Evolutionary conservation across 768 basidiomycete genomes (phyloP), one percentile per base, ranked within the genome.

Genomic region (Suillus subalutaceus): DNA sequence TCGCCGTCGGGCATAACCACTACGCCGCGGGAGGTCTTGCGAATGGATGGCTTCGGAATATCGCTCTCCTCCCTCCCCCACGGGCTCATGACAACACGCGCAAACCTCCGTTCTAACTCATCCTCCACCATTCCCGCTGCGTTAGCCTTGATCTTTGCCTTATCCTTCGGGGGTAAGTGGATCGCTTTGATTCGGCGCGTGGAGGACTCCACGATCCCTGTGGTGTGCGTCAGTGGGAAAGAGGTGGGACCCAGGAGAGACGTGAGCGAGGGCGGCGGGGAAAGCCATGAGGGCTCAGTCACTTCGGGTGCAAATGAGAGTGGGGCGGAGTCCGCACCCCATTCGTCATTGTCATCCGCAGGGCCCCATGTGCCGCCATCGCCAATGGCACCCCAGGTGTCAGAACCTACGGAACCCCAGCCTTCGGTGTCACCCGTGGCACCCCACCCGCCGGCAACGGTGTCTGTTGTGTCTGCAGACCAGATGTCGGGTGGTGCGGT

Each of bases 201-300:
- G 1, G 88, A 88, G 41, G 79, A 82, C 75, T 93, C 91, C 62
- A 90, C 85, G 58, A 91, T 76, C 10, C 89, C 90, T 2, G 88
- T 80, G 6, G 80, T 83, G 70, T 92, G 90, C 0, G 90, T 90
- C 62, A 84, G 70, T 0, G 90, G 86, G 43, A 92, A 75, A 7
- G 76, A 73, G 15, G 84, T 86, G 3, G 86, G 85, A 0, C 89
- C 91, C 6, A 92, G 74, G 50, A 86, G 71, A 6, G 77, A 69
- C 50, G 79, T 64, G 44, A 88, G 73, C n/a, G 73, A 69, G 4
- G 61, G 12, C 12, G 66, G 43, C 7, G 73, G 71, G 20, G 66
- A 68, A n/a, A 23, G 66, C 76, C 76, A 79, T 2, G 75, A 66
- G 3, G 75, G 64, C 38, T 67, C 57, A 32, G 57, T 70, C 68